Conservation (phyloP, 1,284 basidiomycete genomes). For the Ustilago sp. region DNA sequence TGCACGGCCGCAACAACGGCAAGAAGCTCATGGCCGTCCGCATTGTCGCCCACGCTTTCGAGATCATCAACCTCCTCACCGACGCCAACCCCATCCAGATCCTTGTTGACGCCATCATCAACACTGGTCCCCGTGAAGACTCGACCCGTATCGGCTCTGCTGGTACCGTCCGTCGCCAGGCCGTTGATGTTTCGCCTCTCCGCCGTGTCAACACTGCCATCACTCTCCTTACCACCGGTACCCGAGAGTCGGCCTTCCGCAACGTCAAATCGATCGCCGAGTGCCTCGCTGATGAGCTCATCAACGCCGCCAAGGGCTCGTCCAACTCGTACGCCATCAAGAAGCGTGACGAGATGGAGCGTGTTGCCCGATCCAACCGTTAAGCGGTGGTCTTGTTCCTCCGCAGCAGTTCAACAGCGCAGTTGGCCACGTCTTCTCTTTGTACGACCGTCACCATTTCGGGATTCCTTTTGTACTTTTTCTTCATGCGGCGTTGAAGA, state of each 20-base stretch:
- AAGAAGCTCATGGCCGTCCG: conserved; percentile 99
- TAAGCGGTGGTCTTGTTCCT: conserved; percentile 72
- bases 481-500: conserved; percentile 35
- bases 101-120: conserved; percentile 97
- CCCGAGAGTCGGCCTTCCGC: conserved; percentile 99
- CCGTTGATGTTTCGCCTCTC: conserved; percentile 98
- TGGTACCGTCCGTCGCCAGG: conserved; percentile 99
- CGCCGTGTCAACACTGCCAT: conserved; percentile 98
- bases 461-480: conserved; percentile 57
- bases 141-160: conserved; percentile 99
- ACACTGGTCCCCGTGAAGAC: conserved; percentile 99
- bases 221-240: conserved; percentile 93
- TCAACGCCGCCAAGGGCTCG: conserved; percentile 99
- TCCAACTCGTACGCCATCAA: conserved; percentile 99
- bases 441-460: conserved; percentile 39
- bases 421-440: conserved; percentile 29
- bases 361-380: conserved; percentile 99
- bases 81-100: conserved; percentile 99
- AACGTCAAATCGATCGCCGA: conserved; percentile 97
- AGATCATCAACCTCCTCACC: conserved; percentile 99
- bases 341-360: conserved; percentile 92
- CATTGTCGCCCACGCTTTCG: conserved; percentile 99
- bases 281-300: conserved; percentile 99
- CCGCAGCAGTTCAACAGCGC: conserved; percentile 24
- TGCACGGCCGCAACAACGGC: conserved; percentile 99